Evolutionary conservation across 1,284 basidiomycete genomes (phyloP).

Genomic region (Ceratorhiza oryzae-sativae): DNA sequence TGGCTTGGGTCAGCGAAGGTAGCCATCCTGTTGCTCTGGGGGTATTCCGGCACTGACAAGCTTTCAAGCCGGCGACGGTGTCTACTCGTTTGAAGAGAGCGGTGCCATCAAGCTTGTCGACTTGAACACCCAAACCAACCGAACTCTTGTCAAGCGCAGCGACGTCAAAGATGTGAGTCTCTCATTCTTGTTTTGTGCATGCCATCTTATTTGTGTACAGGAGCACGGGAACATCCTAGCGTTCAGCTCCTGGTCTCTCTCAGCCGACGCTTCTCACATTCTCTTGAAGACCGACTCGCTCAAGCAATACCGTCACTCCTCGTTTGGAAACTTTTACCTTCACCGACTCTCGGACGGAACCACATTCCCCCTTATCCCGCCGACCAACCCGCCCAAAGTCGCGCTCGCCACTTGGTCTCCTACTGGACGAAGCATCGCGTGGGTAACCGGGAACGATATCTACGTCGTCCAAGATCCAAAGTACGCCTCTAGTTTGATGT

Average conservation of each 20-base stretch:
- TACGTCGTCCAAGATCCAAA: conserved; percentile 73
- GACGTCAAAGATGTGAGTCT: conserved; percentile 68
- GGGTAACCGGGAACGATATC: conserved; percentile 82
- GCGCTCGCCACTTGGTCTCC: conserved; percentile 88
- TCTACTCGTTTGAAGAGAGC: conserved; percentile 71
- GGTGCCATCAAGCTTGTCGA: conserved; percentile 78
- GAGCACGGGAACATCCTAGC: conserved; percentile 61
- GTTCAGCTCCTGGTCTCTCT: conserved; percentile 76
- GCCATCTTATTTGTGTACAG: conserved; percentile 46
- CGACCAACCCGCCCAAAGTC: conserved; percentile 70
- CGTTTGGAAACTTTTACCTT: conserved; percentile 87
- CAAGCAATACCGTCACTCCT: conserved; percentile 95
- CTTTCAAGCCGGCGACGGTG: conserved; percentile 81
- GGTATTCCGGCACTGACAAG: conserved; percentile 2
- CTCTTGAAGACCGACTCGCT: conserved; percentile 75
- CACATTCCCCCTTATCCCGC: conserved; percentile 73
- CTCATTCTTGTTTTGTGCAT: conserved; percentile 17
- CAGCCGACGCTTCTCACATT: conserved; percentile 86
- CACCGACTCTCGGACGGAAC: conserved; percentile 67
- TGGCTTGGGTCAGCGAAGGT: conserved; percentile 92
- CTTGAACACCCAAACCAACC: conserved; percentile 74
- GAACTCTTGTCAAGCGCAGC: conserved; percentile 61
- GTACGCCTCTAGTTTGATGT: conserved; percentile 52
- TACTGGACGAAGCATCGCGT: conserved; percentile 79
- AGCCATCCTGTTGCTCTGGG: conserved; percentile 43